These are phyloP conservation scores for Carex pumila DNA, from an alignment of 176 grass and related monocot species.

Conservation along the genomic window DNA sequence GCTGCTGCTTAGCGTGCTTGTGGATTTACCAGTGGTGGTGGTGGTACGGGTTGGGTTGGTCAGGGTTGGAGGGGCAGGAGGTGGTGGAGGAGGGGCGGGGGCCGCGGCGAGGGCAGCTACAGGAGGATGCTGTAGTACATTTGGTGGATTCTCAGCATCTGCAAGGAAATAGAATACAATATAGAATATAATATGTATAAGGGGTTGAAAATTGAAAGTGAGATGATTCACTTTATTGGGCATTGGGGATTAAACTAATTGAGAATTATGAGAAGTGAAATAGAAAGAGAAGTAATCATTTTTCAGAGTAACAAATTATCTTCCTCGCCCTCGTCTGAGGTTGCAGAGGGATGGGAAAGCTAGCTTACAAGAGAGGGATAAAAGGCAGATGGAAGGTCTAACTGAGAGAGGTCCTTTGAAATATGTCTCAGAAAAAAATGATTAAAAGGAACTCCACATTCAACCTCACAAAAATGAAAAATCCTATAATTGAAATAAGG, in stretches of 20 bases:
- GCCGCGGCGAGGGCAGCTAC: constrained; percentile 25
- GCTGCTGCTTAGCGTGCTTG: constrained; percentile 22
- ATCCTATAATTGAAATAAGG: no score
- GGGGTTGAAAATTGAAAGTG: background rate
- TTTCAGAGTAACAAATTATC: constrained; percentile 17
- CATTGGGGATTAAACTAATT: background rate
- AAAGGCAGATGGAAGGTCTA: constrained; percentile 24
- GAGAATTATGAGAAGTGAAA: background rate
- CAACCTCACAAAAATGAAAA: background rate
- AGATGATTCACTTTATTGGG: background rate
- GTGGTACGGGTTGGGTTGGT: background rate
- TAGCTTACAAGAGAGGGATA: constrained; percentile 20
- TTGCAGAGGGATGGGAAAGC: constrained; percentile 39
- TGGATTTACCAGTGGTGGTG: background rate
- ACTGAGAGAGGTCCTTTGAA: constrained; percentile 24
- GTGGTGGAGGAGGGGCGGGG: background rate
- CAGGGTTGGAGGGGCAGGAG: background rate
- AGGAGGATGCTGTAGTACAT: constrained; percentile 25
- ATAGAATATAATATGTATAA: background rate
- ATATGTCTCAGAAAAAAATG: constrained; percentile 9
- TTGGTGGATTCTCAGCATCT: constrained; percentile 38
- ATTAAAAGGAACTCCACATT: constrained; percentile 4
- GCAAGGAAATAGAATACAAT: constrained; percentile 25
- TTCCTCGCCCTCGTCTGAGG: constrained; percentile 26
- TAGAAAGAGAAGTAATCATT: constrained; percentile 24